Evolutionary conservation across 139 green algal species (phyloP), one percentile per base, ranked within the genome.

Genomic region (Micractinium sp.): DNA sequence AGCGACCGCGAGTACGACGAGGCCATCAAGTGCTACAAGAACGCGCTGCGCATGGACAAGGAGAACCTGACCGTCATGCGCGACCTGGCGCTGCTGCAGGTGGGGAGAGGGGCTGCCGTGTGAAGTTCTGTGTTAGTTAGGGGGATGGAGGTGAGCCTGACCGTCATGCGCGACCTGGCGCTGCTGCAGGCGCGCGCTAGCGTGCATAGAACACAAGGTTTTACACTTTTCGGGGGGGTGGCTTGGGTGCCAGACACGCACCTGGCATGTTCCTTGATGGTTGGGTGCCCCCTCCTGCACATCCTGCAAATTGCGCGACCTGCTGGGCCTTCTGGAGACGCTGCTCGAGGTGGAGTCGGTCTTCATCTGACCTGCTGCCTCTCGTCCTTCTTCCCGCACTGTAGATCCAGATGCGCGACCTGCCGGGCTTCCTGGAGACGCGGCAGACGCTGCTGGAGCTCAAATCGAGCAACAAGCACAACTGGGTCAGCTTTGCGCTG

Each of bases 11-110:
- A 99, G 85, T 99, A 99, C 88, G 92, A 94, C 22, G 97, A 99
- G 90, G 98, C 98, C n/a, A 98, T 99, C 91, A 99, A 99, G 92
- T 99, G 98, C 94, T 99, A 99, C 94, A 95, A 96, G 82, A 99
- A 99, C 84, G 97, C 98, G 4, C 92, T 99, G 87, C 94, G 96
- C 16, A 89, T 98, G 35, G 98, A 99, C 86, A 96, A 95, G 74
- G 95, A 99, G 36, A 99, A 99, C 92, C 80, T 95, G 53, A 96
- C 98, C 79, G 98, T 99, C 82, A 85, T 99, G 89, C 89, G 96
- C 25, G 98, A 99, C 91, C 92, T 99, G 66, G 95, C 96, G 29
- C 85, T 96, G 66, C 93, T 99, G 69, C 97, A 98, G 95, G 95
- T 95, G 12, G 16, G 23, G 29, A n/a, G n/a, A n/a, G n/a, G n/a